Base-by-base conservation (phyloP, 768 basidiomycete species). In the Macrolepiota albuminosa region DNA sequence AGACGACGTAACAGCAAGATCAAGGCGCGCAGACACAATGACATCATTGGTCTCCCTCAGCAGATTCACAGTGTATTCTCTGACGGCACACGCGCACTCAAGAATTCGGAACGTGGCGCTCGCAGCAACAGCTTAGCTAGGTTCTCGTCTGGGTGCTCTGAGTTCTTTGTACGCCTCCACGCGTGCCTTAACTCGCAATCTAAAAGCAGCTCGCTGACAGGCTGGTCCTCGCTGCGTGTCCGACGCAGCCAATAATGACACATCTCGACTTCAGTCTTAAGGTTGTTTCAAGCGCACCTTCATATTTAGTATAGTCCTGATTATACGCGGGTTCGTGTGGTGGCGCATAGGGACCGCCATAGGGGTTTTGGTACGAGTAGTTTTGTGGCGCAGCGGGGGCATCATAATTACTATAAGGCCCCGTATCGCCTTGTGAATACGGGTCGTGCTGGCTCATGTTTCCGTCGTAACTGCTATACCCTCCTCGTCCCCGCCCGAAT, bases 261-360 rank as follows among this genome's bases (percentile, higher is more conserved):
- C 71, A 71, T 67, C 58, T 68, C 67, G 62, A 62, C 70, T 78
- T 82, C 72, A 84, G 79, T 84, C 82, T 85, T 75, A 85, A 84
- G 67, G 57, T 51, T 59, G 26, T 73, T 81, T 83, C 80, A 76
- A 87, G 89, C 91, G 90, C 84, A 93, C 91, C 91, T 93, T 92
- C 90, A 77, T 76, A 82, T 76, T 82, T 84, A 63, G 70, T 64
- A 73, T 82, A 88, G 63, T 78, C 85, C 76, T 88, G 85, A 72
- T 78, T 72, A 70, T 77, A 82, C 57, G 80, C 81, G 61, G 77
- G 75, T 70, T 81, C 72, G 63, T 77, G 70, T 72, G 79, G 72
- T 56, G 74, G 66, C 68, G 75, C 76, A 75, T 81, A 86, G 70
- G 76, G 76, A 74, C 74, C 75, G 73, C 75, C 80, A 75, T 81